phyloP scores from a whole-genome alignment of 179 eudicot species.

The Amaranthus tricolor region DNA sequence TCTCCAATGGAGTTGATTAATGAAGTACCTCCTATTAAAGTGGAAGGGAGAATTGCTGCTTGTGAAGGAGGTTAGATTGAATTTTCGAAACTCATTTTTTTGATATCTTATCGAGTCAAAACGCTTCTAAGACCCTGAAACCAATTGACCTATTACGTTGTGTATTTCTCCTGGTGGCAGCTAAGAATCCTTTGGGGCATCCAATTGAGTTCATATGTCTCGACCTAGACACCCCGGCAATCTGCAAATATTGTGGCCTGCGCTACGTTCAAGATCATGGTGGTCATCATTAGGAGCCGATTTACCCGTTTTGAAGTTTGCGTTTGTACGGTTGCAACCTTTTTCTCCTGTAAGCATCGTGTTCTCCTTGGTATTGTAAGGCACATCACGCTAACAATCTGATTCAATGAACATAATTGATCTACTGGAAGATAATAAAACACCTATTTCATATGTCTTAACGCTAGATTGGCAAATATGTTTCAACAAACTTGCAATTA shows the following conservation, averaged over 20 bases:
- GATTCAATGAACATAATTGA: conserved; percentile 9
- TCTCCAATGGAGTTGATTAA: conserved; percentile 95
- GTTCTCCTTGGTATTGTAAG: background rate
- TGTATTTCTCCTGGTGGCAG: conserved; percentile 40
- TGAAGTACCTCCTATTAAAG: conserved; percentile 94
- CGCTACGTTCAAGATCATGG: conserved; percentile 79
- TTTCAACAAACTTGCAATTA: too few species aligned
- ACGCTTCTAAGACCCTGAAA: background rate
- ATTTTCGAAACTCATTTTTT: background rate
- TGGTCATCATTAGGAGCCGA: conserved; percentile 39
- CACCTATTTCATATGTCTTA: background rate
- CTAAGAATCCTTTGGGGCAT: conserved; percentile 79
- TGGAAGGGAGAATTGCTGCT: conserved; percentile 73
- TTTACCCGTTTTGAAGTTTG: background rate
- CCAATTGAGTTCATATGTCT: conserved; percentile 94
- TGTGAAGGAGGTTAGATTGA: conserved; percentile 83
- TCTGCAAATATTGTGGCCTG: conserved; percentile 94
- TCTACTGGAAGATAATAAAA: conserved; percentile 10
- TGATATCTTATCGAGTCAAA: background rate
- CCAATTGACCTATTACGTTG: background rate
- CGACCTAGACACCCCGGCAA: conserved; percentile 69
- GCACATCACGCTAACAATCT: background rate
- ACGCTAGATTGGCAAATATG: too few species aligned
- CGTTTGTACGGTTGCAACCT: background rate
- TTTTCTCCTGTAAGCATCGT: background rate